Percentiles rank a stretch among this genome's conserved stretches.
Evolutionary conservation across 345 rosid species (phyloP).

Genomic region (Clarkia xantiana): DNA sequence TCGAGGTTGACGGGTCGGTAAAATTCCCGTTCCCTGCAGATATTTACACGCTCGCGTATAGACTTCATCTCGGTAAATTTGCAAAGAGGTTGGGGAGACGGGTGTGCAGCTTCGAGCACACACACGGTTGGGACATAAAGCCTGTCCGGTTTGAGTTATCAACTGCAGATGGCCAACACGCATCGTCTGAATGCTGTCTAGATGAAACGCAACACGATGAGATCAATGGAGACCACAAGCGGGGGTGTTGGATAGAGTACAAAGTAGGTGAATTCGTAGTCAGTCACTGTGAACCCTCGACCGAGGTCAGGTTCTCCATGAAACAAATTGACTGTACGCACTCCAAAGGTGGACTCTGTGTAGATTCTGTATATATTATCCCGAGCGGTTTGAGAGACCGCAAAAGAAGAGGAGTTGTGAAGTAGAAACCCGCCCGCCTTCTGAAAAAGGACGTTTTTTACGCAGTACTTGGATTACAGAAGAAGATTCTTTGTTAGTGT

Average conservation of each 20-base stretch:
- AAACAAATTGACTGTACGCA: conserved; percentile 96
- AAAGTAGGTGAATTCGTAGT: conserved; percentile 71
- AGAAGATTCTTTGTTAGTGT: conserved; percentile 13
- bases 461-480: conserved; percentile 2
- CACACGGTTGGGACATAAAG: conserved; percentile 83
- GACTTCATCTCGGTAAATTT: conserved; percentile 79
- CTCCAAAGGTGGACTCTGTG: conserved; percentile 87
- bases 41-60: conserved; percentile 55
- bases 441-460: no score
- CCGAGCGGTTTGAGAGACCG: conserved; percentile 50
- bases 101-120: conserved; percentile 47
- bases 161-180: conserved; percentile 59
- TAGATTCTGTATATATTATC: conserved; percentile 73
- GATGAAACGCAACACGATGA: conserved; percentile 41
- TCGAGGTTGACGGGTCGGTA: conserved; percentile 74
- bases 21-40: conserved; percentile 80
- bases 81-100: conserved; percentile 65
- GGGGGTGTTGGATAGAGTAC: conserved; percentile 83
- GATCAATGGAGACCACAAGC: conserved; percentile 45
- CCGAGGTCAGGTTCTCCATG: conserved; percentile 72
- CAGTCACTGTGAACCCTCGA: conserved; percentile 34
- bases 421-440: conserved; percentile 14
- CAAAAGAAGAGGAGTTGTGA: conserved; percentile 29
- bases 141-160: conserved; percentile 52
- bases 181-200: conserved; percentile 41